These are phyloP conservation scores for Colletotrichum spinosum DNA, from an alignment of 2,329 filamentous ascomycete genomes.

Conservation along the genomic window DNA sequence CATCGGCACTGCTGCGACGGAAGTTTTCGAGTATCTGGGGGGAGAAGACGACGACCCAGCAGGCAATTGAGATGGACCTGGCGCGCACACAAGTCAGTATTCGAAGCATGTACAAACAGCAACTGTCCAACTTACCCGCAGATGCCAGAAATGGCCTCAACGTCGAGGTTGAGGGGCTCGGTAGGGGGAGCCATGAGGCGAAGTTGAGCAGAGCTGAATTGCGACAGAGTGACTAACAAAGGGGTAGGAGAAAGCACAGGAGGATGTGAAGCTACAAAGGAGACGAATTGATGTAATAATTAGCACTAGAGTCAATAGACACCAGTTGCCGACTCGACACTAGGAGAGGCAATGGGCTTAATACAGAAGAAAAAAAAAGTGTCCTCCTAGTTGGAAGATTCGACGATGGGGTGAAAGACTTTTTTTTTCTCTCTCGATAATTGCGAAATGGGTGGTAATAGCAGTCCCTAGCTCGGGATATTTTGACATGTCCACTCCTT, in stretches of 20 bases:
- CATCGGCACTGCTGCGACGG: slow-evolving; percentile 84
- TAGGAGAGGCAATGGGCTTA: slow-evolving; percentile 1
- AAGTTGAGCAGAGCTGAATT: slow-evolving; percentile 4
- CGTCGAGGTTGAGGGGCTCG: slow-evolving; percentile 76
- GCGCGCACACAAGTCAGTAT: slow-evolving; percentile 33
- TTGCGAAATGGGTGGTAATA: slow-evolving; percentile 24
- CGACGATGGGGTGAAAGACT: slow-evolving; percentile 28
- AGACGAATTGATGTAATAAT: background rate
- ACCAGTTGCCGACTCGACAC: background rate
- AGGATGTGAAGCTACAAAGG: background rate
- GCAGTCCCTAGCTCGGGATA: slow-evolving; percentile 1
- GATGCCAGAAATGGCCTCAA: slow-evolving; percentile 92
- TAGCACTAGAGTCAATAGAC: background rate
- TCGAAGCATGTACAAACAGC: background rate
- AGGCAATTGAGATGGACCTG: slow-evolving; percentile 94
- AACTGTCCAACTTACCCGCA: slow-evolving; percentile 70
- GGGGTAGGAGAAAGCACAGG: slow-evolving; percentile 1
- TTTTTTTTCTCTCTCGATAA: slow-evolving; percentile 18
- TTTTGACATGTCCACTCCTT: slow-evolving; percentile 16
- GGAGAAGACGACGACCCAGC: slow-evolving; percentile 97
- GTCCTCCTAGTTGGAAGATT: slow-evolving; percentile 7
- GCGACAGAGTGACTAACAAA: slow-evolving; percentile 23
- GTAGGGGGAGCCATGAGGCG: slow-evolving; percentile 66
- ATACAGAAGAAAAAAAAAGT: slow-evolving; percentile 4
- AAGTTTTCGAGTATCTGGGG: slow-evolving; percentile 98